Evolutionary conservation across 306 rosid species (phyloP), one percentile per base, ranked within the genome.

Genomic region (Citrullus amarus): DNA sequence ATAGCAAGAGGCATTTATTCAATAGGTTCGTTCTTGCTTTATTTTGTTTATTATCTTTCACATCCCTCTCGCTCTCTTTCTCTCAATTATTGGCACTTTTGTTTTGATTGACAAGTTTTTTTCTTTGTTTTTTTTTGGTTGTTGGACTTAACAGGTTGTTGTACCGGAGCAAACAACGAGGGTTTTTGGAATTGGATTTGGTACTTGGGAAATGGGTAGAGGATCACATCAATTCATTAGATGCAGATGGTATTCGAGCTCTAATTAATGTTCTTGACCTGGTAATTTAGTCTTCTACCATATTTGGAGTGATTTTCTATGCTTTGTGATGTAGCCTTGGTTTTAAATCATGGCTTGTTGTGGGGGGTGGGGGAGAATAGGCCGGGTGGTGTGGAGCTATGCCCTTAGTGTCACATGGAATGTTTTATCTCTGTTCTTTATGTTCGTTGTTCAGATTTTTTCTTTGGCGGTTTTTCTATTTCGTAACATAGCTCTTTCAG

Each of bases 181-280:
- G 98, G 61, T 88, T 92, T 78, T 79, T 94, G 59, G 97, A 94
- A 59, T 81, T 94, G 79, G 98, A 94, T 83, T 88, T 94, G 93
- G 80, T 94, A 60, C 90, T 94, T 28, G 98, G 98, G 10, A 92
- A 92, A 82, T 94, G 98, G 98, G 97, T 92, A 4, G 89, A 92
- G 87, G 88, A 92, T 32, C 82, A 94, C 67, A 81, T 94, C 48
- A 86, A 81, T 75, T 84, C 96, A 38, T 79, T 94, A 90, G 93
- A 92, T 86, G 96, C 91, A 70, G 79, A 53, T 73, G 88, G 88
- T 41, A 77, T 94, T 77, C 85, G 75, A 84, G 79, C 88, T 87
- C 95, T 94, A 28, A 38, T 88, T 77, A 84, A 82, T 79, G 90
- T 94, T 75, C 93, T 94, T 67, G 91, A 94, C 79, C 53, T 92